These are phyloP conservation scores for Testicularia cyperi DNA, from an alignment of 1,284 basidiomycete species.

Conservation along the genomic window DNA sequence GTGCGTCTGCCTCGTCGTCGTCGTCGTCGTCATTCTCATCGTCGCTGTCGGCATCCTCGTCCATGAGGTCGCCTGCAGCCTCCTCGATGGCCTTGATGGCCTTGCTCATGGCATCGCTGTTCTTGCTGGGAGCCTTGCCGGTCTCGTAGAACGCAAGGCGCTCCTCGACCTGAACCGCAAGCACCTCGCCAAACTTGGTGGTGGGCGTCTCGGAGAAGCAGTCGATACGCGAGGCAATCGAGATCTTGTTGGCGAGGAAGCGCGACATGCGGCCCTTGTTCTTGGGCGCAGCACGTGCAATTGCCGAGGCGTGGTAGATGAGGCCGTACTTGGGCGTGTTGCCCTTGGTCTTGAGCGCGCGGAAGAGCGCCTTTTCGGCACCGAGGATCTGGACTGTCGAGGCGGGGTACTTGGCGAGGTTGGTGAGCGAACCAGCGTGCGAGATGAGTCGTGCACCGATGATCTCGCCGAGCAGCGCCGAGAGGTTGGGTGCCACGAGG, in stretches of 20 bases:
- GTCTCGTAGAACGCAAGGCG: conserved; percentile 87
- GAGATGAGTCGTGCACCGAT: conserved; percentile 93
- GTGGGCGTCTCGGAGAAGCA: conserved; percentile 86
- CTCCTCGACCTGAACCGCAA: conserved; percentile 92
- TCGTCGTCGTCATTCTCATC: conserved; percentile 65
- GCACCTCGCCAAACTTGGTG: conserved; percentile 89
- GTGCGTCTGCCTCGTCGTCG: conserved; percentile 66
- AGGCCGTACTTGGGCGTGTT: conserved; percentile 85
- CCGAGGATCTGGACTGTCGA: conserved; percentile 97
- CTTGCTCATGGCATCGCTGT: conserved; percentile 69
- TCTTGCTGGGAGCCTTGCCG: conserved; percentile 56
- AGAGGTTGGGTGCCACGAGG: conserved; percentile 85
- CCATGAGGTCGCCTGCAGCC: conserved; percentile 71
- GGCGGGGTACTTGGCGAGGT: conserved; percentile 96
- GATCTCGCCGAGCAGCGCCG: conserved; percentile 89
- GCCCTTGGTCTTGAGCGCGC: conserved; percentile 96
- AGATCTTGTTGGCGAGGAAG: conserved; percentile 92
- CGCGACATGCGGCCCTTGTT: conserved; percentile 87
- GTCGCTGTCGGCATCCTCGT: conserved; percentile 68
- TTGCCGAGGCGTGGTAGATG: conserved; percentile 69
- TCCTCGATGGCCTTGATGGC: conserved; percentile 77
- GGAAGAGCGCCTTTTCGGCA: conserved; percentile 96
- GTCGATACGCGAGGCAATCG: conserved; percentile 95
- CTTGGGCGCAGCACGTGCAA: conserved; percentile 89
- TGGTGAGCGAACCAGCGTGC: conserved; percentile 95